A percentile compares a stretch with the other conserved stretches of the same genome.
Evolutionary conservation across 2,329 filamentous ascomycete genomes (phyloP).

Genomic region (Verticillium dahliae): DNA sequence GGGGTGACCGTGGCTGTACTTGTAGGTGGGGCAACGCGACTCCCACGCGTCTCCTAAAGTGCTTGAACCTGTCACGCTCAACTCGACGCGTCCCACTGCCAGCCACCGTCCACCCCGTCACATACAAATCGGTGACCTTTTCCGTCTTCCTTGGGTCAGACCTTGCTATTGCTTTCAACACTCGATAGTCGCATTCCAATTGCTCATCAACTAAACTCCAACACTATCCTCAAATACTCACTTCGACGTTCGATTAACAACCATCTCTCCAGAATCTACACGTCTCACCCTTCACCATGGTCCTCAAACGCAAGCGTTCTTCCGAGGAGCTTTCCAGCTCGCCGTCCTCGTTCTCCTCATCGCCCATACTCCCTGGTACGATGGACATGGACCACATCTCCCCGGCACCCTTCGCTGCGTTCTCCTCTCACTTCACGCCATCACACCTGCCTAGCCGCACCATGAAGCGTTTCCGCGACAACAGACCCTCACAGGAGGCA

Average conservation of each 20-base stretch:
- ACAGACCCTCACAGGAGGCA: constrained; percentile 47
- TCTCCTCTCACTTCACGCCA: constrained; percentile 21
- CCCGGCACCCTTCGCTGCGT: constrained; percentile 17
- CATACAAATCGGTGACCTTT: background rate
- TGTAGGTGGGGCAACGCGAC: background rate
- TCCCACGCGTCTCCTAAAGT: background rate
- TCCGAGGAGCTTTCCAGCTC: constrained; percentile 47
- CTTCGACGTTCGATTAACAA: background rate
- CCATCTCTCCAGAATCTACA: background rate
- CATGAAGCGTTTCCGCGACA: constrained; percentile 54
- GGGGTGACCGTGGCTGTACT: too few relatives aligned
- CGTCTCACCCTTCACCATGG: constrained; percentile 28
- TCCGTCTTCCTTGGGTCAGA: background rate
- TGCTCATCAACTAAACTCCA: background rate
- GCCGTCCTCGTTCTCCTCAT: constrained; percentile 33
- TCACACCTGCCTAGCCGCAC: constrained; percentile 50
- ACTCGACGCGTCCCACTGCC: constrained; percentile 11
- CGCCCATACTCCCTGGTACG: constrained; percentile 24
- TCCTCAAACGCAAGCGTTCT: constrained; percentile 59
- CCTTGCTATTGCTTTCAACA: background rate
- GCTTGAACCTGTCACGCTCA: background rate
- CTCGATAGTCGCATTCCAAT: background rate
- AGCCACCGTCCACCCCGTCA: constrained; percentile 15
- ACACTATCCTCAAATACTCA: background rate
- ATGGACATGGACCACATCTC: constrained; percentile 24